Base-by-base conservation (phyloP, 179 eudicot species). In the Camellia oleifera region DNA sequence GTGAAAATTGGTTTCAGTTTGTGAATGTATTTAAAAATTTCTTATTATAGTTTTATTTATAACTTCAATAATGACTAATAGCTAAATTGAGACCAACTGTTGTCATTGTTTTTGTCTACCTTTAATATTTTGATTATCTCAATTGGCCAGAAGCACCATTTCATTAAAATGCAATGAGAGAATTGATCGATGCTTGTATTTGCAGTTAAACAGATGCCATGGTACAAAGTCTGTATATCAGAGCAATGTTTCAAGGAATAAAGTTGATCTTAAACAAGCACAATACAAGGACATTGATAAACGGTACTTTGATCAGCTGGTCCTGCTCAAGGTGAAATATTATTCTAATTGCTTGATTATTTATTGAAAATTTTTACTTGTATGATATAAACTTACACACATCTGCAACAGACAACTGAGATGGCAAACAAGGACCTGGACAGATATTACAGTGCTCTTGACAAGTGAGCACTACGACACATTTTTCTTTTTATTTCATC, bases 391-490 rank as follows among this genome's bases (percentile, higher is more conserved):
- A 83, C 80, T 60, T 74, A 42, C 45, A n/a, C 44, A 67, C 44
- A 60, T 75, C 44, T 81, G 75, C 80, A 76, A 81, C 96, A 96
- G 40, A 32, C 40, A 32, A 32, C 40, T 32, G 40, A 32, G 40
- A 32, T 32, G 40, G 40, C 40, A 32, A 32, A 32, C 40, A 32
- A 32, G 40, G 40, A 32, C 40, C 40, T 32, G 2, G 40, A 32
- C 2, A 32, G 40, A 32, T 32, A 32, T 32, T 32, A 32, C 40
- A 32, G 40, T 32, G 40, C 40, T 32, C 40, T 32, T 32, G 40
- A 32, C 40, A 32, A 97, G 99, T 96, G 85, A 92, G 99, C 78
- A 68, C 32, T 52, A 76, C 69, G 40, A 26, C 26, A 32, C 46
- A 64, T 66, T 42, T 66, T 3, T 62, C 63, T 23, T 63, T 44